phyloP scores from a whole-genome alignment of 805 yeast genomes.

The Zygosaccharomyces pseudorouxii region DNA sequence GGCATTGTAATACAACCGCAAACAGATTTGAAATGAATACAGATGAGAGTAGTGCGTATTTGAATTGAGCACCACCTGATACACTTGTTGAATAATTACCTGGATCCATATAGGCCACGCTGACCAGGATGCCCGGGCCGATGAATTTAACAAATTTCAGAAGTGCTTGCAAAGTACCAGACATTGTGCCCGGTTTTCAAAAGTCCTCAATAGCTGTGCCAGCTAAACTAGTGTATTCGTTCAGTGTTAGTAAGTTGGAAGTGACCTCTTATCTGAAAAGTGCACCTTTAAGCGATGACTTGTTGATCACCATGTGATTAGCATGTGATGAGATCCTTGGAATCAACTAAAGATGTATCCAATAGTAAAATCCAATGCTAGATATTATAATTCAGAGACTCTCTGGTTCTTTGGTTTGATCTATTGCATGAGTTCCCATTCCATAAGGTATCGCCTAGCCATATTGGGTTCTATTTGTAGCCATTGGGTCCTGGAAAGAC shows the following conservation, averaged over 20 bases:
- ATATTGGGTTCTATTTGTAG: background rate
- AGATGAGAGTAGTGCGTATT: slow-evolving; percentile 71
- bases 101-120: slow-evolving; percentile 97
- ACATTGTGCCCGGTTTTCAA: slow-evolving; percentile 1
- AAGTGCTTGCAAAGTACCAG: slow-evolving; percentile 14
- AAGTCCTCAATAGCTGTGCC: too few species aligned
- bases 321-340: background rate
- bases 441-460: background rate
- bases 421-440: background rate
- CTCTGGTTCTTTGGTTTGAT: background rate
- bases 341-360: background rate
- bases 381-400: background rate
- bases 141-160: slow-evolving; percentile 57
- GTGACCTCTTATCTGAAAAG: background rate
- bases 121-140: slow-evolving; percentile 93
- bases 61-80: slow-evolving; percentile 81
- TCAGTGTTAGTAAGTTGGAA: background rate
- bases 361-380: background rate
- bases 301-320: slow-evolving; percentile 2
- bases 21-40: slow-evolving; percentile 77
- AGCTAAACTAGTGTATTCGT: background rate
- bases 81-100: slow-evolving; percentile 96
- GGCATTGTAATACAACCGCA: slow-evolving; percentile 82
- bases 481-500: background rate
- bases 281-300: background rate